Evolutionary conservation across 345 rosid species (phyloP), one percentile per base, ranked within the genome.

Genomic region (Clarkia xantiana): DNA sequence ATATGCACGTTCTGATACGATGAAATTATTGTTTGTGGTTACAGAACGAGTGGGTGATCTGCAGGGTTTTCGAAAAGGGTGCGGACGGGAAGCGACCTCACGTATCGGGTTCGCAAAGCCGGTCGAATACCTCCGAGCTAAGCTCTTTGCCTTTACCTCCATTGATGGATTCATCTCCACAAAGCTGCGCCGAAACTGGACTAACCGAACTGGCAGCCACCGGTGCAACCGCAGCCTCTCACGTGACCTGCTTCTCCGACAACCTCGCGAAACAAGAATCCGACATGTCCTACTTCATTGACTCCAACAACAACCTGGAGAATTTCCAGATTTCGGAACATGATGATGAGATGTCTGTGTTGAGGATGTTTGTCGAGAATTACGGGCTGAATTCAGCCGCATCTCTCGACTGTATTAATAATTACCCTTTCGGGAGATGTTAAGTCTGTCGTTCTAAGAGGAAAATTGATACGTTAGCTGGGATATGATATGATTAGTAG

Each of bases 241-340:
- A 45, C 58, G 51, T 55, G 51, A 55, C 51, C 51, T 55, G 51
- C 58, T 55, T 55, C 58, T 55, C 58, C 58, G 50, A 54, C 29
- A 3, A 23, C 29, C 36, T 29, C 36, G 1, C 36, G 9, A 29
- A 29, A 29, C 36, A 29, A 0, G 36, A 29, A 29, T 29, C 36
- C 36, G 8, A 29, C 9, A 7, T 29, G 36, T 29, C 36, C 9
- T 29, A 4, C 8, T 5, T 29, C 8, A 4, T 29, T 29, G 36
- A 29, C 9, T 29, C 36, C 36, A 29, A 29, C 36, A 29, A 7
- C 36, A 29, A 29, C 36, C 36, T 29, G 36, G 36, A 29, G 9
- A 29, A 7, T 29, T 29, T 29, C 9, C 36, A 29, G 36, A 29
- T 29, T 2, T 29, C 36, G 0, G 36, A 29, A 29, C 1, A 29